Percentiles rank a stretch among this genome's conserved stretches.
Evolutionary conservation across 257 asterid species (phyloP).

Genomic region (Plantago ovata): DNA sequence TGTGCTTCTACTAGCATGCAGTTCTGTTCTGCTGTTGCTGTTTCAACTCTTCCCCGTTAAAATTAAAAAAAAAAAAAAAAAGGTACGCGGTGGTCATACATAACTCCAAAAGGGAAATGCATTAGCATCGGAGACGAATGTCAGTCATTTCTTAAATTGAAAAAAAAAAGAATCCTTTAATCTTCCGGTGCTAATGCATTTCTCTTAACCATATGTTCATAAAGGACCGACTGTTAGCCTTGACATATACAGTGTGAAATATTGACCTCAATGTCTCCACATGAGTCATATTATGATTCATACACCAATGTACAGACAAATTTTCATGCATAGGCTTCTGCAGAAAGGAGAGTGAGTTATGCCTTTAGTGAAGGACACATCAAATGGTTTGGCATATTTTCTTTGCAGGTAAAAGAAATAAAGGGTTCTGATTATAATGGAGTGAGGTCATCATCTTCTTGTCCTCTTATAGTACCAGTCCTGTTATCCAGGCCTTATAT

Average conservation of each 20-base stretch:
- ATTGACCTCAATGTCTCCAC: conserved; percentile 6
- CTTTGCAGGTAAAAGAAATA: background rate
- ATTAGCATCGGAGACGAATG: too few relatives aligned
- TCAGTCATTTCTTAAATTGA: too few relatives aligned
- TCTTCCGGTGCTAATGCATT: too few relatives aligned
- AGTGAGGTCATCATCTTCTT: conserved; percentile 14
- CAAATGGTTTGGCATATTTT: background rate
- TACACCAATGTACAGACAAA: conserved; percentile 20
- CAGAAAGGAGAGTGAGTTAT: conserved; percentile 12
- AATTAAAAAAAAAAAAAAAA: too few relatives aligned
- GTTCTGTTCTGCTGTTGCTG: too few relatives aligned
- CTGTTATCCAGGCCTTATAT: background rate
- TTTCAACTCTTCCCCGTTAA: too few relatives aligned
- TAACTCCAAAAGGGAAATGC: too few relatives aligned
- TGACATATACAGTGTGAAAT: background rate
- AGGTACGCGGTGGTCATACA: too few relatives aligned
- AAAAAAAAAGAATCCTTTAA: too few relatives aligned
- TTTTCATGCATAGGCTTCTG: conserved; percentile 6
- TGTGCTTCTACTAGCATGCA: too few relatives aligned
- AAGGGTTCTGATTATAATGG: conserved; percentile 18
- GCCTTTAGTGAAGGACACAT: conserved; percentile 4
- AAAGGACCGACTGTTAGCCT: background rate
- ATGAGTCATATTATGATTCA: conserved; percentile 18
- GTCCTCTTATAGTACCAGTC: background rate
- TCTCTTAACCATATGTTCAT: too few relatives aligned